Evolutionary conservation across 805 yeast genomes (phyloP), one percentile per base, ranked within the genome.

Genomic region (Metschnikowia lunata): DNA sequence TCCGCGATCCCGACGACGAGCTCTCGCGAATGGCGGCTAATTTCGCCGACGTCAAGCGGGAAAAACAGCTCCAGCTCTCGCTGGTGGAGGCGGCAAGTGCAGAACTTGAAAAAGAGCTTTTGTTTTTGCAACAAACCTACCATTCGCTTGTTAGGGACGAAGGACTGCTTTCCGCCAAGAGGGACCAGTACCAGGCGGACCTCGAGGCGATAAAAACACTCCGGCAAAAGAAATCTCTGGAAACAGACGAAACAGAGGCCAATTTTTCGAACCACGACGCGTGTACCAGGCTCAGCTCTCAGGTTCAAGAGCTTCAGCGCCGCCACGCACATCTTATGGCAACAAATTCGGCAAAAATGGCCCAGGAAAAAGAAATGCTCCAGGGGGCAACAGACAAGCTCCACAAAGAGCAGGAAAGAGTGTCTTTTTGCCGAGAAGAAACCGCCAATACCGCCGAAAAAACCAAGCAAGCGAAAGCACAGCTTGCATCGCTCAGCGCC

Each of bases 81-180:
- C 40, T 39, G 3, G 27, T 50, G 13, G 50, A 47, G n/a, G 26
- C 2, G 11, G 43, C 14, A 32, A 15, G 27, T 1, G 15, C 18
- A 6, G 42, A 33, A 1, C 31, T 63, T 13, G 66, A 63, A 18
- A 39, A 28, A 1, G 43, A 51, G 4, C 50, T 71, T 2, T 43
- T 45, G 5, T 13, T 32, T 1, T 37, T 54, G 34, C 69, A 64
- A 33, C 42, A 30, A 0, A 45, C 50, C 2, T 51, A 71, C 33
- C 63, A 63, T 46, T 51, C 55, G 1, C 58, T 71, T 8, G 72
- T 76, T 1, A 64, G 79, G 29, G 45, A 40, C 14, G 58, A 54
- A 26, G 95, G 91, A 6, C 73, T 78, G 39, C 61, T 82, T 36
- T 67, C 69, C 40, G 76, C 76, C 1, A 73, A 70, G 43, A 70